Conservation (phyloP, 345 rosid species). For the Mangifera indica region DNA sequence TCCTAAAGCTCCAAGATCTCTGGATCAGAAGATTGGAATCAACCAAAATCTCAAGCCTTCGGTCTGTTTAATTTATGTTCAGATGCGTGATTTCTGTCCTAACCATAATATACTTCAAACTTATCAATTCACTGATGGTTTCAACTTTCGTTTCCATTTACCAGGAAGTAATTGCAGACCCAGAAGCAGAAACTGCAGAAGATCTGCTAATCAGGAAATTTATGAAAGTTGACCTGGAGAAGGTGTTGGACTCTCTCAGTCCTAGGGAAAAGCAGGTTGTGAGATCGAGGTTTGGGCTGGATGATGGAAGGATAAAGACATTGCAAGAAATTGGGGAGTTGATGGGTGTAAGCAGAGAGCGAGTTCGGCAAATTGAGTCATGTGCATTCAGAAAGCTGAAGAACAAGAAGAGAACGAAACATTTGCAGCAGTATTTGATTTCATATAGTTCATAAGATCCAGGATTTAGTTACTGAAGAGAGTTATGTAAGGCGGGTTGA, state of each 20-base stretch:
- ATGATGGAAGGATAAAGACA: slow-evolving; percentile 84
- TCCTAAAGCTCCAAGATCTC: slow-evolving; percentile 84
- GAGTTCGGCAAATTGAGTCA: slow-evolving; percentile 83
- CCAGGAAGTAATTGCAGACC: slow-evolving; percentile 86
- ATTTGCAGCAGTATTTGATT: slow-evolving; percentile 67
- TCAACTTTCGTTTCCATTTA: not conserved
- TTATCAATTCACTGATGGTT: not conserved
- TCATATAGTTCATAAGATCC: slow-evolving; percentile 22
- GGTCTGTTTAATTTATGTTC: slow-evolving; percentile 35
- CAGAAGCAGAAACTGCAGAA: slow-evolving; percentile 75
- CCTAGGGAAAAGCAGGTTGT: slow-evolving; percentile 78
- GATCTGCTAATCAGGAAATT: slow-evolving; percentile 63
- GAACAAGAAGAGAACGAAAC: slow-evolving; percentile 72
- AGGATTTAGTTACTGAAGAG: not conserved
- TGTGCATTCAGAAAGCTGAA: slow-evolving; percentile 79
- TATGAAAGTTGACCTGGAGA: slow-evolving; percentile 79
- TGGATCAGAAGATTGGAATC: slow-evolving; percentile 84
- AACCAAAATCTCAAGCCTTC: slow-evolving; percentile 80
- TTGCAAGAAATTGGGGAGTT: slow-evolving; percentile 91
- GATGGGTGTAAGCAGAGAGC: slow-evolving; percentile 87
- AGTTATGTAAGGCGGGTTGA: slow-evolving; percentile 16
- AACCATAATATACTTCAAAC: not conserved
- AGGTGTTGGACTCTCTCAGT: slow-evolving; percentile 67
- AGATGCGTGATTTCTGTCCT: not conserved
- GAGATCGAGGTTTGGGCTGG: slow-evolving; percentile 87